A percentile compares a stretch with the other conserved stretches of the same genome.
Evolutionary conservation across 495 filamentous ascomycete species (phyloP).

Genomic region (Chaetomium fimeti): DNA sequence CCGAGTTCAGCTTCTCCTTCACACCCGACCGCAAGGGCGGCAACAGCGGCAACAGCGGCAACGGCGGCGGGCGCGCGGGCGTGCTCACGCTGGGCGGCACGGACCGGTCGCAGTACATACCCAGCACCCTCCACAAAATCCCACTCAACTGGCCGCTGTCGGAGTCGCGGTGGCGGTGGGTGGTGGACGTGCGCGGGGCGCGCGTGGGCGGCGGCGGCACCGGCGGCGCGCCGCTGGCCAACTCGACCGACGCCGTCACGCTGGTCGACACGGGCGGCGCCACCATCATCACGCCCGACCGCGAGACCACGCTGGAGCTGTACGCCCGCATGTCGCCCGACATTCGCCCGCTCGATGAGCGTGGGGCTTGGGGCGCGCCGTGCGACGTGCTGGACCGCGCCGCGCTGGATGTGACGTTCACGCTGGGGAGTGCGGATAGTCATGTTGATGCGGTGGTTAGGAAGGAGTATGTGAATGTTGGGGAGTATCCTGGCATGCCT

Average conservation of each 20-base stretch:
- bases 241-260: constrained; percentile 19
- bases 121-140: constrained; percentile 24
- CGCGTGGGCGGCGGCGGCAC: constrained; percentile 5
- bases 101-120: constrained; percentile 31
- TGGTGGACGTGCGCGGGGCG: constrained; percentile 21
- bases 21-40: constrained; percentile 18
- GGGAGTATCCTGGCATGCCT: constrained; percentile 25
- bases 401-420: constrained; percentile 23
- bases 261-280: constrained; percentile 31
- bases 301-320: constrained; percentile 23
- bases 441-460: constrained; percentile 22
- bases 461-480: constrained; percentile 27
- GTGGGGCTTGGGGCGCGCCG: constrained; percentile 29
- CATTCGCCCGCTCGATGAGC: constrained; percentile 27
- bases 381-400: constrained; percentile 23
- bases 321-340: constrained; percentile 27
- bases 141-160: constrained; percentile 22
- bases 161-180: constrained; percentile 15
- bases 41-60: too few species aligned
- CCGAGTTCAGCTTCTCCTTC: constrained; percentile 30
- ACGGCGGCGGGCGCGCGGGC: constrained; percentile 22
- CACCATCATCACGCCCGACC: constrained; percentile 29
- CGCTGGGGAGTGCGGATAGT: constrained; percentile 19
- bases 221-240: neutral
- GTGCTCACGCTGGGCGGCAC: constrained; percentile 41